A percentile compares a stretch with the other conserved stretches of the same genome.
phyloP scores from a whole-genome alignment of 106 monocot species.

The Phalaenopsis aphrodite region DNA sequence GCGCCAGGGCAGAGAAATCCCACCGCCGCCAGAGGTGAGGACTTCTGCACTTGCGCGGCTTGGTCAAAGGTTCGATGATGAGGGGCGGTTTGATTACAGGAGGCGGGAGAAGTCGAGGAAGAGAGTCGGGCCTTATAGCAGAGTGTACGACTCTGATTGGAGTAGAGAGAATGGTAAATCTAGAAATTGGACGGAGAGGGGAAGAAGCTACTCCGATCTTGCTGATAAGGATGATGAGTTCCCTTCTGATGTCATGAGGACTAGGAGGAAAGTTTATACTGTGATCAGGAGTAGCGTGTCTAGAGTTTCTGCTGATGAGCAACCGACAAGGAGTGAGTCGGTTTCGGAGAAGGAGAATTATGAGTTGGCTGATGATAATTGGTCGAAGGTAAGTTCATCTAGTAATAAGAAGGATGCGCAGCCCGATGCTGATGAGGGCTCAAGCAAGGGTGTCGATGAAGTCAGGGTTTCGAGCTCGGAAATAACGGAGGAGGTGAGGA shows the following conservation, averaged over 20 bases:
- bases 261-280: slow-evolving; percentile 21
- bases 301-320: slow-evolving; percentile 13
- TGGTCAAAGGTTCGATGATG: slow-evolving; percentile 18
- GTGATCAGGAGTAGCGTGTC: slow-evolving; percentile 23
- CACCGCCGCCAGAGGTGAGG: slow-evolving; percentile 11
- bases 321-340: slow-evolving; percentile 29
- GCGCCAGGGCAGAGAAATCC: slow-evolving; percentile 19
- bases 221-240: slow-evolving; percentile 34
- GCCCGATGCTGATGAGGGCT: slow-evolving; percentile 18
- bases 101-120: slow-evolving; percentile 31
- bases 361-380: slow-evolving; percentile 36
- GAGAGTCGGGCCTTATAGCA: slow-evolving; percentile 24
- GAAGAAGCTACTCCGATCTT: slow-evolving; percentile 24
- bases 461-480: slow-evolving; percentile 7
- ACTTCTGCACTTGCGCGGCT: slow-evolving; percentile 44
- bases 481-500: slow-evolving; percentile 14
- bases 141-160: slow-evolving; percentile 42
- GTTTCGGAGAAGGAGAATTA: slow-evolving; percentile 31
- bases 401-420: slow-evolving; percentile 28
- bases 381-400: slow-evolving; percentile 44
- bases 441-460: slow-evolving; percentile 27
- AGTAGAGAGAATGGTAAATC: slow-evolving; percentile 40
- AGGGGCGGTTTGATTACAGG: slow-evolving; percentile 9
- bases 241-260: slow-evolving; percentile 28
- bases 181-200: slow-evolving; percentile 28